Base-by-base conservation (phyloP, 495 filamentous ascomycete species). In the Glarea lozoyensis region DNA sequence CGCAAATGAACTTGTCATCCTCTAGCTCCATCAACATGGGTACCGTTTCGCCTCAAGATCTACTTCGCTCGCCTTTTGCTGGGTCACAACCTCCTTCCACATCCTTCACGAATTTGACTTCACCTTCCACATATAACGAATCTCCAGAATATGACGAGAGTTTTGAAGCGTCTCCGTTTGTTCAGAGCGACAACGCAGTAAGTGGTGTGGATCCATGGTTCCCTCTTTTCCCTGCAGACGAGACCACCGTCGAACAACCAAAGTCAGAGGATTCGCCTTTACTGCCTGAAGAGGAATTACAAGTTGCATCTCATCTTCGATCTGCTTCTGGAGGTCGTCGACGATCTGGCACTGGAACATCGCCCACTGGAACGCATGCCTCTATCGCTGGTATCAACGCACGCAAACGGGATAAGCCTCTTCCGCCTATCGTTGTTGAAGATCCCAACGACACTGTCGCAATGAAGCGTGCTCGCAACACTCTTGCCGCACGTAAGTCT, bases 401-500 rank as follows among this genome's bases (percentile, higher is more conserved):
- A 46, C 79, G 84, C 40, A 76, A 80, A 44, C 75, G 81, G 35
- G 76, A 86, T 55, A 88, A 87, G 68, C 81, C 85, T 30, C 72
- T 95, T 18, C 82, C 84, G 40, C 82, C 85, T 6, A 86, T 97
- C 59, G 65, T 70, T 19, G 70, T 85, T 13, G 76, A 82, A 23
- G 89, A 96, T 56, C 81, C 82, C 0, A 61, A 57, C 23, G 84
- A 89, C 54, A 63, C 64, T 1, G 60, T 85, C 11, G 86, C 86
- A 9, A 75, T 86, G 69, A 97, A 96, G 75, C 87, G 92, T 49
- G 90, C 89, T 24, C 81, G 89, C 44, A 98, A 98, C 63, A 98
- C 92, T 11, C 71, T 90, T 63, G 92, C 92, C 34, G 92, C 92
- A 48, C 86, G 92, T 32, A 96, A 96, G 63, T 96, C 90, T 29